phyloP scores from a whole-genome alignment of 306 rosid genomes.

The Cucumis hystrix region DNA sequence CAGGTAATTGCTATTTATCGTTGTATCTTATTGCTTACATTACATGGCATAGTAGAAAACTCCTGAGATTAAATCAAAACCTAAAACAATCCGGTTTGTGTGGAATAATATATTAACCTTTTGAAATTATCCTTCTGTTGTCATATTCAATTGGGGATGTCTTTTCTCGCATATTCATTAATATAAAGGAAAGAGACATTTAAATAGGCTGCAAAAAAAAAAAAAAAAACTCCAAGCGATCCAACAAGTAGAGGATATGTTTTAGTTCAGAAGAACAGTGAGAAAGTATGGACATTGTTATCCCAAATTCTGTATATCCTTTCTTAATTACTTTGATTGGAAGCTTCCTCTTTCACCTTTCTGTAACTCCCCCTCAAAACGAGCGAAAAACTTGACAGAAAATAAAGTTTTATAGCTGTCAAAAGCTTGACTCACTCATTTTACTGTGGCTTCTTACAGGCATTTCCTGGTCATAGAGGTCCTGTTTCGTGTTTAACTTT shows the following conservation, averaged over 20 bases:
- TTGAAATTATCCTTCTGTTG: background rate
- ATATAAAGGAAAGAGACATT: background rate
- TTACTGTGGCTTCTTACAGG: constrained; percentile 33
- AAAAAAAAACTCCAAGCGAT: background rate
- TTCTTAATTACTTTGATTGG: background rate
- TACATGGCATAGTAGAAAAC: background rate
- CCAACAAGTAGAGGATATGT: background rate
- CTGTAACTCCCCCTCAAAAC: background rate
- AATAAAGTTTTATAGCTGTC: background rate
- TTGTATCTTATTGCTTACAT: background rate
- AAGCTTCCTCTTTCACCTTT: background rate
- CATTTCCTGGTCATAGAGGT: constrained; percentile 87
- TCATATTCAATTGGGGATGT: background rate
- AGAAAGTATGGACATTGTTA: background rate
- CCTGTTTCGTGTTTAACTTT: constrained; percentile 75
- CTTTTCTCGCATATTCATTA: background rate
- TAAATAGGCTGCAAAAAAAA: background rate
- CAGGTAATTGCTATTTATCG: constrained; percentile 36
- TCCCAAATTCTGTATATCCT: background rate
- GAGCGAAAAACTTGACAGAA: background rate
- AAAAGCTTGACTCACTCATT: constrained; percentile 3
- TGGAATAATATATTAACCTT: background rate
- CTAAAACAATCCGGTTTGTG: background rate
- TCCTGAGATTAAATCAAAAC: background rate
- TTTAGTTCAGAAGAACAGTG: background rate